Base-by-base conservation (phyloP, 2,329 filamentous ascomycete species). In the Colletotrichum sp. region DNA sequence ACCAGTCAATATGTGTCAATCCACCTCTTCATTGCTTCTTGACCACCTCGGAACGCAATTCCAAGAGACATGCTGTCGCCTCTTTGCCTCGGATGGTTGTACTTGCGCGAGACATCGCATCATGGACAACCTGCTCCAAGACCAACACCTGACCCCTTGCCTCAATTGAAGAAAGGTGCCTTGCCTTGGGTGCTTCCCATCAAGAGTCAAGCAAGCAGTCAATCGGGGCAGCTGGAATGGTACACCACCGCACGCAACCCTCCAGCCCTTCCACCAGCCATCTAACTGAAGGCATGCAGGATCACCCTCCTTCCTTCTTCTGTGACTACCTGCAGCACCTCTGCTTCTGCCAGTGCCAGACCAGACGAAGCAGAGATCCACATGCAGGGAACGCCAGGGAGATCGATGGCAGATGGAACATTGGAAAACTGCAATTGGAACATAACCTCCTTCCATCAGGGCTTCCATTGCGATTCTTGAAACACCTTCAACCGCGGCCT, bases 381-480 rank as follows among this genome's bases (percentile, higher is more conserved):
- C 63, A 24, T 63, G 55, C 55, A 55, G 55, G 48, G 24, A 48
- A 55, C 32, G 16, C 18, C 28, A 26, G 8, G 13, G 59, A 34
- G 36, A 59, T 68, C 69, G 62, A 67, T 72, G 64, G 39, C 30
- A 65, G 22, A 72, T 63, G 63, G 68, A 63, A 68, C 64, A 52
- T 48, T 68, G 59, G 63, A 68, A 59, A 32, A 48, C 22, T 48
- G 32, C 60, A 62, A 44, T 36, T 72, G n/a, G 70, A 73, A 13
- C 39, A 32, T 63, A 22, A 32, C 69, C 39, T 75, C 44, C 59
- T 75, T 75, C 73, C 57, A 75, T 75, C 48, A 13, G 22, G 36
- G 32, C 73, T 75, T 75, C 73, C 34, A 75, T 75, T n/a, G 59
- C 64, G 26, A 34, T 75, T 75, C 70, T 73, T 68, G 73, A 73